Evolutionary conservation across 2,329 filamentous ascomycete species (phyloP), one percentile per base, ranked within the genome.

Genomic region (Volutella citrinella): DNA sequence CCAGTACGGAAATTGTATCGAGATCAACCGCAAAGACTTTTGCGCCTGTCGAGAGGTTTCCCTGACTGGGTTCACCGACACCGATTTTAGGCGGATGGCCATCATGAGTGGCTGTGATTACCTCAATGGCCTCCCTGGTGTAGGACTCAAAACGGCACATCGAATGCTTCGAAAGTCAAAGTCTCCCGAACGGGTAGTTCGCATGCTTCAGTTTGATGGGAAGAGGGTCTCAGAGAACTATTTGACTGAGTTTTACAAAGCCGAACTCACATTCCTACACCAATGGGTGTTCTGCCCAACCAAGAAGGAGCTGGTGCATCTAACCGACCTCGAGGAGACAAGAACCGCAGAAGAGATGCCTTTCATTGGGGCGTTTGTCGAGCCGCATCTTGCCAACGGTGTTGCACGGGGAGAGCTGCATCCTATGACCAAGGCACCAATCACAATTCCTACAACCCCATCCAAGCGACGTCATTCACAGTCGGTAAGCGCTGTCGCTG

Each of bases 31-130:
- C 20, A 78, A 79, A 11, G 87, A 96, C 56, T 97, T 98, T 55
- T 85, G 87, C 32, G 81, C 87, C 19, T 94, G 88, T 47, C 82
- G 86, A 30, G 93, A 96, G 46, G 76, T 97, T 30, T 95, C 84
- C 34, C 66, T 98, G 24, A 84, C 88, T 5, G 91, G 90, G 7
- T 98, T 91, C 91, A 85, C 87, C 3, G 91, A 97, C 59, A 72
- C 74, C 9, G 87, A 96, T 48, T 98, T 98, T 52, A 79, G 93
- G 39, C 82, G 81, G 33, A 98, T 98, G 93, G 88, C 90, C 24
- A 98, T 98, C 48, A 66, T 98, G 40, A 95, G 89, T 56, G 93
- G 93, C 7, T 98, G 93, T 57, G 93, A 98, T 58, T 98, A 98
- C 59, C 74, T 97, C n/a, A 70, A 82, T 4, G 85, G 84, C 38